Percentiles rank a stretch among this genome's conserved stretches.
Conservation (phyloP, 2,329 filamentous ascomycete genomes). For the Thelonectria rubi region DNA sequence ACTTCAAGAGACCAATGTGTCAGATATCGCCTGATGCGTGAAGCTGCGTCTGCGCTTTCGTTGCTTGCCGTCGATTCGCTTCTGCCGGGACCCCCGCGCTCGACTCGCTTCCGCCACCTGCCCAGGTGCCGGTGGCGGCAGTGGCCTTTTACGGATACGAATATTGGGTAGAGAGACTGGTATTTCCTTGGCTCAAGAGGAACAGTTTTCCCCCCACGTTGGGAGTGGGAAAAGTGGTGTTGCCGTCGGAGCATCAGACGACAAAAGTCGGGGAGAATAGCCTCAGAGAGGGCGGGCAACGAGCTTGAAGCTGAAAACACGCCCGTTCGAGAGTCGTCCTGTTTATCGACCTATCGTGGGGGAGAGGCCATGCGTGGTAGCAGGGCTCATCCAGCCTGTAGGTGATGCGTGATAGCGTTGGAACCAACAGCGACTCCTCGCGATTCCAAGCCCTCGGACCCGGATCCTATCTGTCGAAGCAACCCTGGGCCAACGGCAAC, state of each 20-base stretch:
- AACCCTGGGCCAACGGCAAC: background rate
- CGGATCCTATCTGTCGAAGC: background rate
- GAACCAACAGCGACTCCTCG: background rate
- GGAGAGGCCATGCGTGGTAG: background rate
- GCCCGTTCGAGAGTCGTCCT: background rate
- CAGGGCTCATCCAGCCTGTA: background rate
- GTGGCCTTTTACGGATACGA: too few relatives aligned
- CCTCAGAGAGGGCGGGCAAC: background rate
- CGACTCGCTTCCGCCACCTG: background rate
- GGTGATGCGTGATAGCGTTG: background rate
- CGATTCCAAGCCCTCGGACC: background rate
- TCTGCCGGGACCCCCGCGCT: constrained; percentile 3
- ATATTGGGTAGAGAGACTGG: too few relatives aligned
- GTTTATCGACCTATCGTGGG: too few relatives aligned
- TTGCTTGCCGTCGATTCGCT: background rate
- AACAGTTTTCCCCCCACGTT: too few relatives aligned
- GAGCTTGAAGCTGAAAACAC: background rate
- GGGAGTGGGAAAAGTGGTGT: background rate
- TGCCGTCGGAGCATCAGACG: background rate
- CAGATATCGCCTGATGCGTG: constrained; percentile 10
- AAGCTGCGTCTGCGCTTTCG: background rate
- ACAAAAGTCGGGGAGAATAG: background rate
- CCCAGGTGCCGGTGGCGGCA: too few relatives aligned
- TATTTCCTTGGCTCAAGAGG: too few relatives aligned
- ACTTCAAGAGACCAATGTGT: constrained; percentile 6